A percentile compares a stretch with the other conserved stretches of the same genome.
phyloP scores from a whole-genome alignment of 139 green algal genomes.

The Tetratostichococcus sp. region DNA sequence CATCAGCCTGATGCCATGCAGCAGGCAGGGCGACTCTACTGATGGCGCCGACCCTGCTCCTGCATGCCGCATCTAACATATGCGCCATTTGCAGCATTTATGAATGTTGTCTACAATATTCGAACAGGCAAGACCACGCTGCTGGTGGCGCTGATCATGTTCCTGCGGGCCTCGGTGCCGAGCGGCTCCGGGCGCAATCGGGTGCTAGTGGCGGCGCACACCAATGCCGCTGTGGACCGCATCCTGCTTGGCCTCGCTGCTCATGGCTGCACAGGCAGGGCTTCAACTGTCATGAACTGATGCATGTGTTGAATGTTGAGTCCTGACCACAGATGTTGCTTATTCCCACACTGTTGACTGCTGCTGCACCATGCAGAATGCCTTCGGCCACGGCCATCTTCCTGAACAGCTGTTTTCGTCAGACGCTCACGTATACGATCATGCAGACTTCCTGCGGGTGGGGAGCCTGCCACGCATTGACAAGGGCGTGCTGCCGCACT shows the following conservation, averaged over 20 bases:
- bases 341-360: too few relatives aligned
- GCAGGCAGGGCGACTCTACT: too few relatives aligned
- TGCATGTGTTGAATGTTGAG: too few relatives aligned
- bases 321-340: not conserved
- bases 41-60: too few relatives aligned
- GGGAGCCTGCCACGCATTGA: conserved; percentile 67
- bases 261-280: conserved; percentile 39
- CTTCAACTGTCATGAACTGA: not conserved
- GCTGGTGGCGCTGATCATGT: conserved; percentile 66
- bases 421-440: not conserved
- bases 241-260: conserved; percentile 60
- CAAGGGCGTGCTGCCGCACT: conserved; percentile 56
- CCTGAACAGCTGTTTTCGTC: too few relatives aligned
- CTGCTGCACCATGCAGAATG: not conserved
- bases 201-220: conserved; percentile 78
- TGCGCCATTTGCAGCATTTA: too few relatives aligned
- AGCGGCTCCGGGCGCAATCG: conserved; percentile 9
- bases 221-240: conserved; percentile 84
- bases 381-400: too few relatives aligned
- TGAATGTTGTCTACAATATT: too few relatives aligned
- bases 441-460: conserved; percentile 67
- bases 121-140: conserved; percentile 67
- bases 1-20: too few relatives aligned
- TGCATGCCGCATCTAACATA: too few relatives aligned
- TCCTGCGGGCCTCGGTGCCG: conserved; percentile 34